Evolutionary conservation across 306 rosid species (phyloP).

Genomic region (Hippophae rhamnoides): DNA sequence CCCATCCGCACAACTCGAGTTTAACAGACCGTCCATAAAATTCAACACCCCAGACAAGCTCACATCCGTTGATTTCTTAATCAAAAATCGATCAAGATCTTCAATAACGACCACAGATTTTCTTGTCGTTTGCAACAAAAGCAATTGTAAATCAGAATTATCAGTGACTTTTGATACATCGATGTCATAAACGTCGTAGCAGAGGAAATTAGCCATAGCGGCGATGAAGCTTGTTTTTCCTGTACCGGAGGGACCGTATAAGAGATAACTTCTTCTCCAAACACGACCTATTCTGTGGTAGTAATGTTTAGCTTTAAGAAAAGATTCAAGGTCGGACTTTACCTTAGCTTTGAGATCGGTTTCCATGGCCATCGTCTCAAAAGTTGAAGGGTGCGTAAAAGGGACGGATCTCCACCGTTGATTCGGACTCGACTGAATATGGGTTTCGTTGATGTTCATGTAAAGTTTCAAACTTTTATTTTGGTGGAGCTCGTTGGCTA

Average conservation of each 20-base stretch:
- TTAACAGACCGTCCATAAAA: slow-evolving; percentile 80
- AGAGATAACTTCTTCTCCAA: slow-evolving; percentile 77
- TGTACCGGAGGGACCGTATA: slow-evolving; percentile 88
- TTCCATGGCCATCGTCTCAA: slow-evolving; percentile 82
- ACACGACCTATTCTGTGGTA: slow-evolving; percentile 68
- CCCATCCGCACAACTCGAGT: slow-evolving; percentile 70
- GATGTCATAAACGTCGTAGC: slow-evolving; percentile 67
- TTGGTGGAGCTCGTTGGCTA: slow-evolving; percentile 54
- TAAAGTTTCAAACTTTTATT: slow-evolving; percentile 39
- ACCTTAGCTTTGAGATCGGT: slow-evolving; percentile 59
- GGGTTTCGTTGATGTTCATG: slow-evolving; percentile 20
- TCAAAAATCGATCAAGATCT: slow-evolving; percentile 58
- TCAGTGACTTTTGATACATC: slow-evolving; percentile 43
- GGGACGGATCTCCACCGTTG: slow-evolving; percentile 59
- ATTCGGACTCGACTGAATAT: neutral
- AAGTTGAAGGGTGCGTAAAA: slow-evolving; percentile 71
- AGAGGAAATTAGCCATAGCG: slow-evolving; percentile 83
- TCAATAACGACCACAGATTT: slow-evolving; percentile 67
- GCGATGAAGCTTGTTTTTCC: slow-evolving; percentile 95
- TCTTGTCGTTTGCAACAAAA: slow-evolving; percentile 46
- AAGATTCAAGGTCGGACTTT: slow-evolving; percentile 71
- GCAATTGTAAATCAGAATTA: slow-evolving; percentile 55
- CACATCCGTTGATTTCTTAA: slow-evolving; percentile 30
- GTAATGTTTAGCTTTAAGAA: slow-evolving; percentile 55
- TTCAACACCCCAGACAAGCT: slow-evolving; percentile 48